A percentile compares a stretch with the other conserved stretches of the same genome.
phyloP scores from a whole-genome alignment of 306 rosid genomes.

The Vigna trinervia region DNA sequence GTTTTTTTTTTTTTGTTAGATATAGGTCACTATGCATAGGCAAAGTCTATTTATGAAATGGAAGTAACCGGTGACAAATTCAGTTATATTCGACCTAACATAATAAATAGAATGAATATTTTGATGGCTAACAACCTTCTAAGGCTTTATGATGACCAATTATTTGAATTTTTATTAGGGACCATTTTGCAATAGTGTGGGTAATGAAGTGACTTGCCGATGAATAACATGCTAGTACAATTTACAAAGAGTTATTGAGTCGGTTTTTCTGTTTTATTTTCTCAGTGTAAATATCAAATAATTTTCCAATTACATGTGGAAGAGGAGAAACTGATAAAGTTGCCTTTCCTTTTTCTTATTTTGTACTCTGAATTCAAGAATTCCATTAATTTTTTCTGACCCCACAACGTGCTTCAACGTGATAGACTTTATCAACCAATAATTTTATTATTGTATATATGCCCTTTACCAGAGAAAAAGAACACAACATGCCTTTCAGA shows the following conservation, averaged over 20 bases:
- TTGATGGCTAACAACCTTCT: conserved; percentile 44
- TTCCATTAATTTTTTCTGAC: conserved; percentile 49
- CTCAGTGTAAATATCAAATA: background rate
- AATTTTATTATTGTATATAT: conserved; percentile 15
- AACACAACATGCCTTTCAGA: background rate
- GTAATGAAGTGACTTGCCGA: conserved; percentile 37
- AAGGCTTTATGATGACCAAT: conserved; percentile 37
- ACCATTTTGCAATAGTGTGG: conserved; percentile 46
- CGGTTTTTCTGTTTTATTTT: conserved; percentile 12
- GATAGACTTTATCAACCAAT: conserved; percentile 54
- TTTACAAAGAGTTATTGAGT: conserved; percentile 26
- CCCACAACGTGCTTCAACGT: conserved; percentile 71
- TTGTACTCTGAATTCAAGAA: conserved; percentile 35
- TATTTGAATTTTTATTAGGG: conserved; percentile 42
- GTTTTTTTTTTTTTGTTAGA: conserved; percentile 8
- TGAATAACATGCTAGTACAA: conserved; percentile 16
- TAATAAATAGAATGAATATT: conserved; percentile 57
- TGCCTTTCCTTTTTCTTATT: conserved; percentile 20
- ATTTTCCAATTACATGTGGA: conserved; percentile 38
- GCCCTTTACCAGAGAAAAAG: conserved; percentile 26
- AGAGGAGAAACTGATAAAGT: conserved; percentile 38
- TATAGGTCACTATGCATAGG: conserved; percentile 47
- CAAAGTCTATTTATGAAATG: conserved; percentile 57
- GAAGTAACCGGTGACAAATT: conserved; percentile 52
- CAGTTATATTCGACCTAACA: conserved; percentile 61